Evolutionary conservation across 495 filamentous ascomycete species (phyloP).

Genomic region (Podospora fimiseda): DNA sequence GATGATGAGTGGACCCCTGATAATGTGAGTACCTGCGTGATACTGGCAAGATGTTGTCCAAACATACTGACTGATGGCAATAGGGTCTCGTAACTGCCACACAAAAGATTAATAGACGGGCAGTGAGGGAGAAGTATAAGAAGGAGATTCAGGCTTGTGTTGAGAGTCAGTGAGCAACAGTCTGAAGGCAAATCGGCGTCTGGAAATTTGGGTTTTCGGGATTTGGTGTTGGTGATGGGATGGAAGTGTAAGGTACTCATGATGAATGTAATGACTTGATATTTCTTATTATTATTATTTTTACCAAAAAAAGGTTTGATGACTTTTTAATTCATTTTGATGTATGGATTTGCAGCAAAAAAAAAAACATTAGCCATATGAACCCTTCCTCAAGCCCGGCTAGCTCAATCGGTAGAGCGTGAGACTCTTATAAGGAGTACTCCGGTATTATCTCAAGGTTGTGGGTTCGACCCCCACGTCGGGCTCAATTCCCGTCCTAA

Average conservation of each 20-base stretch:
- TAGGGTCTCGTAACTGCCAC: constrained; percentile 57
- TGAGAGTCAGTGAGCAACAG: constrained; percentile 15
- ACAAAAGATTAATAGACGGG: constrained; percentile 56
- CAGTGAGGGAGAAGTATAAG: constrained; percentile 47
- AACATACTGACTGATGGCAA: constrained; percentile 22
- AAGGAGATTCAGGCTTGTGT: constrained; percentile 48
- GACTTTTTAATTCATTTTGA: neutral
- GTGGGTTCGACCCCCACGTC: neutral
- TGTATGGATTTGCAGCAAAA: neutral
- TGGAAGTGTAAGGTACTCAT: too few relatives aligned
- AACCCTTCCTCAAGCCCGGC: constrained; percentile 36
- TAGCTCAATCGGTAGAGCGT: constrained; percentile 83
- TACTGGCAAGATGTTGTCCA: neutral
- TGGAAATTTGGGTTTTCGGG: too few relatives aligned
- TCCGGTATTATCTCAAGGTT: neutral
- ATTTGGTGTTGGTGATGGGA: too few relatives aligned
- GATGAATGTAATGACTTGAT: too few relatives aligned
- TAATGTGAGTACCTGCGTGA: constrained; percentile 42
- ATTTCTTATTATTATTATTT: too few relatives aligned
- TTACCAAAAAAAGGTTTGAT: too few relatives aligned
- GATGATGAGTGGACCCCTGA: constrained; percentile 63
- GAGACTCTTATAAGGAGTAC: constrained; percentile 57
- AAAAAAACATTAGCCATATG: neutral
- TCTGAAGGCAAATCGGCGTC: too few relatives aligned
- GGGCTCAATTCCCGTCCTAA: neutral